Evolutionary conservation across 495 filamentous ascomycete genomes (phyloP).

Genomic region (Podospora pseudocomata): DNA sequence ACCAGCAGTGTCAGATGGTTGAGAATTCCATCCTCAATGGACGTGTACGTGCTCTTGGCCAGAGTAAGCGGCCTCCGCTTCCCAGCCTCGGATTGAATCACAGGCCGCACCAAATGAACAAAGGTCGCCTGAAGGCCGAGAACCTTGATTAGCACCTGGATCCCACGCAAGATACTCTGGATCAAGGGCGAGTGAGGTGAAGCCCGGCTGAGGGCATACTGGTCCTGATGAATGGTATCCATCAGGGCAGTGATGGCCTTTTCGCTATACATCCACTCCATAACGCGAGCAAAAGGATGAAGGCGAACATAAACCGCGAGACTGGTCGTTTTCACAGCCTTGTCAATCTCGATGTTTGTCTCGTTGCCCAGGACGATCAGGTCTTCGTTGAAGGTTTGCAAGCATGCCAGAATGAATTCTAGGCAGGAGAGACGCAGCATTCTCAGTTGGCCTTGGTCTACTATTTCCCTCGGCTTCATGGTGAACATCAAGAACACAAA

Average conservation of each 20-base stretch:
- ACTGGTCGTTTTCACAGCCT: constrained; percentile 63
- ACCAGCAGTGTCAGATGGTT: constrained; percentile 72
- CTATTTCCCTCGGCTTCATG: constrained; percentile 54
- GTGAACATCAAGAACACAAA: constrained; percentile 74
- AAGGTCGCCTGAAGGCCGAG: constrained; percentile 89
- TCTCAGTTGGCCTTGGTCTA: constrained; percentile 59
- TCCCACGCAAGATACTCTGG: constrained; percentile 63
- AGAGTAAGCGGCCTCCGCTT: constrained; percentile 42
- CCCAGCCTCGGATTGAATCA: constrained; percentile 51
- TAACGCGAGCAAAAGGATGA: constrained; percentile 87
- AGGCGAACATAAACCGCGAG: constrained; percentile 73
- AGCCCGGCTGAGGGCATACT: constrained; percentile 61
- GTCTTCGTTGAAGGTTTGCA: constrained; percentile 87
- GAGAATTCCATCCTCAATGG: constrained; percentile 88
- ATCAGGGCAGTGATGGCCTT: constrained; percentile 78
- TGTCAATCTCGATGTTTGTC: constrained; percentile 67
- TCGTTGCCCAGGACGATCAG: constrained; percentile 77
- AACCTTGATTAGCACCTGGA: constrained; percentile 76
- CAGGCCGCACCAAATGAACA: constrained; percentile 75
- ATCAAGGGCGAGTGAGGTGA: constrained; percentile 70
- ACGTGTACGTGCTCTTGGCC: constrained; percentile 68
- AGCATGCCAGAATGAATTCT: constrained; percentile 67
- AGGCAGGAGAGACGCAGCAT: constrained; percentile 74
- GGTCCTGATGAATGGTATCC: constrained; percentile 67
- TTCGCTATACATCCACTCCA: constrained; percentile 97